Evolutionary conservation across 768 basidiomycete species (phyloP).

Genomic region (Pleurotus pulmonarius): DNA sequence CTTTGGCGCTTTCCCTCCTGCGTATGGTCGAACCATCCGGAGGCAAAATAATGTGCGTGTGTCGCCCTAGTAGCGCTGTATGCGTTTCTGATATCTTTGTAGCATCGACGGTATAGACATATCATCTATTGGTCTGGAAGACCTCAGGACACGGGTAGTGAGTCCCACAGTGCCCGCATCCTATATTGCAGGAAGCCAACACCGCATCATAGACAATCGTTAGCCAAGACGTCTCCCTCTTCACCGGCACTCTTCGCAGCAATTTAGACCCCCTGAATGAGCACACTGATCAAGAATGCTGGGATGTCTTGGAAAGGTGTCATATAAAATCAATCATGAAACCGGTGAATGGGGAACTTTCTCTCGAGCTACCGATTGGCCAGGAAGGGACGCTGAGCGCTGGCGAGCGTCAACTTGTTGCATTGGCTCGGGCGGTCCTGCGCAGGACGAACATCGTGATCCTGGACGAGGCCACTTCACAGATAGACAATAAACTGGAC

Average conservation of each 20-base stretch:
- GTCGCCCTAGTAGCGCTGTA: not conserved
- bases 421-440: conserved; percentile 65
- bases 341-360: conserved; percentile 28
- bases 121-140: conserved; percentile 62
- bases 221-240: conserved; percentile 72
- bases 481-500: conserved; percentile 68
- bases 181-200: not conserved
- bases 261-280: conserved; percentile 69
- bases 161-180: conserved; percentile 12
- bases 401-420: conserved; percentile 75
- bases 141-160: conserved; percentile 60
- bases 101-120: conserved; percentile 74
- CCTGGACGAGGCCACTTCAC: conserved; percentile 77
- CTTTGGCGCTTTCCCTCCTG: conserved; percentile 53
- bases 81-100: not conserved
- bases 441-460: conserved; percentile 64
- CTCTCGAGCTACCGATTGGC: conserved; percentile 61
- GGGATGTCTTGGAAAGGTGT: conserved; percentile 62
- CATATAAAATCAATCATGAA: conserved; percentile 49
- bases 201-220: conserved; percentile 53
- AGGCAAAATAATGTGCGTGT: conserved; percentile 54
- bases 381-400: conserved; percentile 64
- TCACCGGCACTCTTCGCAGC: conserved; percentile 67
- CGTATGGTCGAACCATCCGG: conserved; percentile 57
- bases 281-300: conserved; percentile 56